These are phyloP conservation scores for Pythium graminicola DNA, from an alignment of 352 stramenopile genomes.

Conservation along the genomic window DNA sequence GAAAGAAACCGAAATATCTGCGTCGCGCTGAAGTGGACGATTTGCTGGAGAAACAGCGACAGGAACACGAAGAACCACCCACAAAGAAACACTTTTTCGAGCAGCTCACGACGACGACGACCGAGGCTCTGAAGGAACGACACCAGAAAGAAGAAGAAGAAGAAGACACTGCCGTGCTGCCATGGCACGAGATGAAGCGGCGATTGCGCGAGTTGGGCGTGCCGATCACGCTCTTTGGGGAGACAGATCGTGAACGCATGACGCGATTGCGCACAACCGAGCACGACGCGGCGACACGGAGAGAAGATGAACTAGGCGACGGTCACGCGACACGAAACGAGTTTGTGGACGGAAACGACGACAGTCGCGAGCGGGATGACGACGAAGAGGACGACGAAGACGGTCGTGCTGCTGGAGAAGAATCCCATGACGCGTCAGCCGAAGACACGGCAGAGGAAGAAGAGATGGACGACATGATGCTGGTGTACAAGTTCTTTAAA, in stretches of 20 bases:
- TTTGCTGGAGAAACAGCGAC: constrained; percentile 31
- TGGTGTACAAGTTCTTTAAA: constrained; percentile 93
- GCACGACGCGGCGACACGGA: constrained; percentile 48
- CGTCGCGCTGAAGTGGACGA: constrained; percentile 67
- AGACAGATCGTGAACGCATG: constrained; percentile 56
- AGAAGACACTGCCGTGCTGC: constrained; percentile 31
- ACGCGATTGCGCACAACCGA: constrained; percentile 59
- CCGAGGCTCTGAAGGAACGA: not conserved
- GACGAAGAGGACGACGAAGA: constrained; percentile 38
- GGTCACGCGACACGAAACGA: constrained; percentile 76
- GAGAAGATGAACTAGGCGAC: constrained; percentile 63
- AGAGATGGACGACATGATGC: constrained; percentile 29
- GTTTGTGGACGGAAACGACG: constrained; percentile 48
- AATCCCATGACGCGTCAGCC: constrained; percentile 5
- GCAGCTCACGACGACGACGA: not conserved
- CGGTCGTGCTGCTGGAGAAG: constrained; percentile 2
- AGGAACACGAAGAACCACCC: constrained; percentile 9
- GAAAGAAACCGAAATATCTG: constrained; percentile 71
- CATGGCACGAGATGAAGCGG: constrained; percentile 70
- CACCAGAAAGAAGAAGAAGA: constrained; percentile 19
- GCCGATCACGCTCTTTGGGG: constrained; percentile 86
- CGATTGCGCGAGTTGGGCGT: constrained; percentile 74
- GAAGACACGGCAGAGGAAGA: constrained; percentile 23
- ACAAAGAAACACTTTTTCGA: constrained; percentile 48
- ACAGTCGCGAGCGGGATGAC: constrained; percentile 13